Evolutionary conservation across 331 rosid species (phyloP).

Genomic region (Malus hybrid): DNA sequence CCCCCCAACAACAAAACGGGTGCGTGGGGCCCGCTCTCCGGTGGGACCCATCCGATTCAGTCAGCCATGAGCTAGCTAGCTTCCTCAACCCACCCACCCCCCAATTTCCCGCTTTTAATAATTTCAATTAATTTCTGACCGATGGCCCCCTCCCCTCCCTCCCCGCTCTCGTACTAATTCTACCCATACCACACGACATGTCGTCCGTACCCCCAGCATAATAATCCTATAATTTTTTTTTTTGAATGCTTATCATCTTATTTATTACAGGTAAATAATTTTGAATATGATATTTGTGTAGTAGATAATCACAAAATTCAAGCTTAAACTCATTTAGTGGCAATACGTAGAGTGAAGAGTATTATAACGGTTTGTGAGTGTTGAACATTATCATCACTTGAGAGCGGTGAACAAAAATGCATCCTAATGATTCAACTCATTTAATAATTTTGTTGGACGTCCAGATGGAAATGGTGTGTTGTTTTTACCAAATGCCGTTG

Average conservation of each 20-base stretch:
- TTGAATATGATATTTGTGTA: no score
- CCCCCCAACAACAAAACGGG: constrained; percentile 23
- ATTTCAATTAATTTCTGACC: background rate
- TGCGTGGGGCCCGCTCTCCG: background rate
- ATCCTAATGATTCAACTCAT: background rate
- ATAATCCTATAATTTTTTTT: no score
- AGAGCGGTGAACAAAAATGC: no score
- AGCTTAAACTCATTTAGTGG: no score
- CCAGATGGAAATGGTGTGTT: background rate
- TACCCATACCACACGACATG: background rate
- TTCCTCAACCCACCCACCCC: background rate
- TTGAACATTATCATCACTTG: no score
- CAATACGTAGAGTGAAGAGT: no score
- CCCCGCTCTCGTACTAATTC: background rate
- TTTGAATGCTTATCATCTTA: no score
- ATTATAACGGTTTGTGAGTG: no score
- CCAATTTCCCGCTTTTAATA: constrained; percentile 26
- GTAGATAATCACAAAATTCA: no score
- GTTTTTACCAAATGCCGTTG: background rate
- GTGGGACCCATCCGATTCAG: constrained; percentile 18
- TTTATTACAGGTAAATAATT: no score
- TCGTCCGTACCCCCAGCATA: no score
- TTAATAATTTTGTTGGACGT: background rate
- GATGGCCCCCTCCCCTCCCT: background rate
- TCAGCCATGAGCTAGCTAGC: background rate